Conservation (phyloP, 2,329 filamentous ascomycete species). For the Calonectria honghensis region DNA sequence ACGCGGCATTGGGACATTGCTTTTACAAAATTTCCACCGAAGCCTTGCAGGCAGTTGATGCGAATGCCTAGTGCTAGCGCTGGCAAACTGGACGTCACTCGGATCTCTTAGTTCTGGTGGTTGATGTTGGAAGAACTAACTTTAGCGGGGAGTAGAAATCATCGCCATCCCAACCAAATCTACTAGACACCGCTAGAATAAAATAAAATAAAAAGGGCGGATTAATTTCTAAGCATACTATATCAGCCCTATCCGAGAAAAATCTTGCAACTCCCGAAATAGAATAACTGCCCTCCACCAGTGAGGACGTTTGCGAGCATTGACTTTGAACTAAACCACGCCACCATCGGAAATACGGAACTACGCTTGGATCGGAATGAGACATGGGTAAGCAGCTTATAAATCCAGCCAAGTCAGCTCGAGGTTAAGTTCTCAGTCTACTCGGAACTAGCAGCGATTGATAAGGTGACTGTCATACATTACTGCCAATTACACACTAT, state of each 20-base stretch:
- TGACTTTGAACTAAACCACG: background rate
- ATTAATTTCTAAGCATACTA: background rate
- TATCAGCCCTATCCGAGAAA: no score
- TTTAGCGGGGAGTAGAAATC: no score
- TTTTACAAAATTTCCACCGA: no score
- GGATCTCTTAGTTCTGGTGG: no score
- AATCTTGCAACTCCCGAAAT: background rate
- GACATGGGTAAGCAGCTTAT: background rate
- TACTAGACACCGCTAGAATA: background rate
- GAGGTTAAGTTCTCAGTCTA: background rate
- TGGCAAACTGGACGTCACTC: no score
- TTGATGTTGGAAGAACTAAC: no score
- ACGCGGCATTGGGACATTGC: no score
- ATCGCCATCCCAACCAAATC: no score
- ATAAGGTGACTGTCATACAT: constrained; percentile 7
- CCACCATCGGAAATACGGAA: background rate
- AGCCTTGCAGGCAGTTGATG: no score
- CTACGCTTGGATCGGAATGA: background rate
- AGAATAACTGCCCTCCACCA: background rate
- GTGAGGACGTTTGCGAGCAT: background rate
- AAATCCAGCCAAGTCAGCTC: background rate
- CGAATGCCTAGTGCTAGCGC: no score
- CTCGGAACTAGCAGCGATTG: background rate
- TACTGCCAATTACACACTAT: background rate
- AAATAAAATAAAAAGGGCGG: background rate